These are phyloP conservation scores for Zelopaecilomyces penicillatus DNA, from an alignment of 2,329 filamentous ascomycete species.

Conservation along the genomic window DNA sequence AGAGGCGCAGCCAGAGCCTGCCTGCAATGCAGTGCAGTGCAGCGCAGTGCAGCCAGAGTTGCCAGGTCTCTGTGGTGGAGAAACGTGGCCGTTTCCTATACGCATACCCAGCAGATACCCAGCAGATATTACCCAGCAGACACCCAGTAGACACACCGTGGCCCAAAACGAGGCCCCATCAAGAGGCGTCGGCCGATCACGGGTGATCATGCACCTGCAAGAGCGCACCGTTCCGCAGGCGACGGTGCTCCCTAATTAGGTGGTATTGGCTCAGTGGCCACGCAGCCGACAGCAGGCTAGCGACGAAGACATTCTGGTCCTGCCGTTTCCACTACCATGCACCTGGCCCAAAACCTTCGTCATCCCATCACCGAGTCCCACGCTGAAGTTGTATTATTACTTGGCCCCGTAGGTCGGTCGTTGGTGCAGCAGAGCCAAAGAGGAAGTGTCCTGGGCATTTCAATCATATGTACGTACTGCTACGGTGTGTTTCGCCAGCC, in stretches of 20 bases:
- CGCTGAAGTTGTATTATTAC: too few relatives aligned
- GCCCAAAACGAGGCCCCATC: constrained; percentile 1
- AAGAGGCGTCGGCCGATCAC: constrained; percentile 21
- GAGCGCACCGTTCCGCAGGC: constrained; percentile 26
- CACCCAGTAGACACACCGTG: constrained; percentile 3
- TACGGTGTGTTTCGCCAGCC: too few relatives aligned
- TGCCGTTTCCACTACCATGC: too few relatives aligned
- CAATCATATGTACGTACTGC: too few relatives aligned
- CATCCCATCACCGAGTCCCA: too few relatives aligned
- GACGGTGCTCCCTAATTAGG: constrained; percentile 1
- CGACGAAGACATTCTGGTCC: background rate
- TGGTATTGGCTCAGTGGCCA: constrained; percentile 7
- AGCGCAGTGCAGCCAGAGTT: constrained; percentile 8
- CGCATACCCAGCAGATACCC: constrained; percentile 5
- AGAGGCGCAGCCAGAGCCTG: too few relatives aligned
- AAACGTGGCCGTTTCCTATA: constrained; percentile 23
- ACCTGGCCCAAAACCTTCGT: too few relatives aligned
- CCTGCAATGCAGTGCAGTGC: constrained; percentile 3
- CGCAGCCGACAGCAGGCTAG: constrained; percentile 5
- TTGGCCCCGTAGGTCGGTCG: too few relatives aligned
- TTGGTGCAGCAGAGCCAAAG: too few relatives aligned
- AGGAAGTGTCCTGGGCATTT: too few relatives aligned
- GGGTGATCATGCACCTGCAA: constrained; percentile 27
- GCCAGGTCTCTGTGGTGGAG: constrained; percentile 4
- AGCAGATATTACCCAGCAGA: background rate